These are phyloP conservation scores for Blastomyces silverae DNA, from an alignment of 2,329 filamentous ascomycete species.

Conservation along the genomic window DNA sequence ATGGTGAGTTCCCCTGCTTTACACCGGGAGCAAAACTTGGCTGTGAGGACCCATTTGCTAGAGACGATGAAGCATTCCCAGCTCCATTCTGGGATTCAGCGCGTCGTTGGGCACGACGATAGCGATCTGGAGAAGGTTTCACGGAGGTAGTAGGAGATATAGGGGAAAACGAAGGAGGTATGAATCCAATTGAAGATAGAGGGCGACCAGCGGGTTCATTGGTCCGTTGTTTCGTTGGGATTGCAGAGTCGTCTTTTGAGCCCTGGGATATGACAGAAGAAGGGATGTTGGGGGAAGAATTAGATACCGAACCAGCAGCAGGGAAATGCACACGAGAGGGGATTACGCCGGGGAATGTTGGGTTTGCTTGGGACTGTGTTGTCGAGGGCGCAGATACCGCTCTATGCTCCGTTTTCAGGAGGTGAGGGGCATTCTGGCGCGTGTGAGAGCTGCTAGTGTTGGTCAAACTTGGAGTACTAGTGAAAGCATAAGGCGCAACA, in stretches of 20 bases:
- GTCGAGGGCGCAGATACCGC: constrained; percentile 48
- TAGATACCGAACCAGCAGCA: constrained; percentile 50
- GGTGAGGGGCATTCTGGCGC: constrained; percentile 48
- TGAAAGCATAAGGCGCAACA: constrained; percentile 72
- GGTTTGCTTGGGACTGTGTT: constrained; percentile 35
- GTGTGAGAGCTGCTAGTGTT: constrained; percentile 46
- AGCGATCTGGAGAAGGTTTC: constrained; percentile 74
- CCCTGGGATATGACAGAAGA: constrained; percentile 41
- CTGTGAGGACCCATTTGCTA: constrained; percentile 27
- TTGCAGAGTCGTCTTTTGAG: constrained; percentile 47
- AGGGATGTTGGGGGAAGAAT: constrained; percentile 43
- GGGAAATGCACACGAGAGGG: constrained; percentile 39
- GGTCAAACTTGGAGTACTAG: constrained; percentile 59
- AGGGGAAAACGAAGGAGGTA: constrained; percentile 47
- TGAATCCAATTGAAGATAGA: constrained; percentile 46
- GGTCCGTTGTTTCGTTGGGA: constrained; percentile 36
- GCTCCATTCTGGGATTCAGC: constrained; percentile 29
- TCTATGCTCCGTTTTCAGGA: constrained; percentile 52
- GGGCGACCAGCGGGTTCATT: constrained; percentile 37
- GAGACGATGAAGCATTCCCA: constrained; percentile 5
- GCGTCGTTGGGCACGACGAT: constrained; percentile 61
- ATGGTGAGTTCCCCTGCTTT: constrained; percentile 31
- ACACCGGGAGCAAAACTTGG: constrained; percentile 8
- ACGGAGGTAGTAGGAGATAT: constrained; percentile 47
- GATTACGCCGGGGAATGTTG: constrained; percentile 29